phyloP scores from a whole-genome alignment of 306 rosid species.

The Pyrus pyrifolia region DNA sequence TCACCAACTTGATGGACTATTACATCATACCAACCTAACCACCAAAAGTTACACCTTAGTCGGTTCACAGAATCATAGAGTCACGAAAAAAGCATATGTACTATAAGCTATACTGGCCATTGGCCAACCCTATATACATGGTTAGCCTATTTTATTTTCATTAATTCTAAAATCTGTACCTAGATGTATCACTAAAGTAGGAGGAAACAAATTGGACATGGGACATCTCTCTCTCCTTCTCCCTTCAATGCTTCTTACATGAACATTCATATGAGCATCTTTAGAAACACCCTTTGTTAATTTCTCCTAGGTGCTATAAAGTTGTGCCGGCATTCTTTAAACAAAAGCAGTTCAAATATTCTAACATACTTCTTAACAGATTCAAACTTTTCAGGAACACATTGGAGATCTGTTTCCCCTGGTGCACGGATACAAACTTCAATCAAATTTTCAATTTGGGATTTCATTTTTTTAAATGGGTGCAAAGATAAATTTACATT shows the following conservation, averaged over 20 bases:
- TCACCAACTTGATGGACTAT: constrained; percentile 74
- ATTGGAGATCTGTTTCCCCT: constrained; percentile 82
- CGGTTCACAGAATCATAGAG: background rate
- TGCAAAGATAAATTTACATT: too few species aligned
- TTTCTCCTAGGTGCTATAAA: constrained; percentile 93
- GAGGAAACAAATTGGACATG: background rate
- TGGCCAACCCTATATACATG: background rate
- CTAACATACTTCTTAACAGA: constrained; percentile 71
- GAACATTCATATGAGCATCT: constrained; percentile 82
- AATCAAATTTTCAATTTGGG: too few species aligned
- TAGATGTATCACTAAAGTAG: background rate
- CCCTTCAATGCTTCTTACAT: constrained; percentile 73
- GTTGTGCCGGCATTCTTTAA: constrained; percentile 99
- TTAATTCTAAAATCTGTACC: background rate
- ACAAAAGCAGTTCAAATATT: constrained; percentile 93
- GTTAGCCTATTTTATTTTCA: background rate
- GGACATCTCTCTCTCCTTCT: constrained; percentile 73
- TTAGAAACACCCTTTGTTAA: constrained; percentile 66
- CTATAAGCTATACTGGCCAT: background rate
- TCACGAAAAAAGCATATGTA: background rate
- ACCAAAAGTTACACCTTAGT: constrained; percentile 17
- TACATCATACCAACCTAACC: constrained; percentile 91
- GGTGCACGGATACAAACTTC: constrained; percentile 17
- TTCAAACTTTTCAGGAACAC: constrained; percentile 88
- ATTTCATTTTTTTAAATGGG: too few species aligned